These are phyloP conservation scores for Dysphania ambrosioides DNA, from an alignment of 148 eudicot genomes.

Conservation along the genomic window DNA sequence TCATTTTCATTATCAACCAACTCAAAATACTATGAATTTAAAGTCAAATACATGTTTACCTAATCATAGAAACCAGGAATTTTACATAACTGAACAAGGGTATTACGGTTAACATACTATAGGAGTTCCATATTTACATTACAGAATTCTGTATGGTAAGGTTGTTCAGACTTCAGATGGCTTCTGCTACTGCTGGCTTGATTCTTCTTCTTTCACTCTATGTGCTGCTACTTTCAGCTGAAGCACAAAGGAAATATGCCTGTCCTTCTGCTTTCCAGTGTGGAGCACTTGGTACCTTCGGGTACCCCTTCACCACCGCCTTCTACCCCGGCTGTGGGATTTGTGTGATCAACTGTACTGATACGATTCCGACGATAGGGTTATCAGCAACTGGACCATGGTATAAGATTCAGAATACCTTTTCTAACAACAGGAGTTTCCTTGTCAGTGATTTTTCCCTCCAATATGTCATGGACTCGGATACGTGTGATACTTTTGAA, in stretches of 20 bases:
- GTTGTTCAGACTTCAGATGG: slow-evolving; percentile 24
- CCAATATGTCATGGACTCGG: neutral
- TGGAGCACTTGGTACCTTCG: neutral
- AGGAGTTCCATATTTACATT: no score
- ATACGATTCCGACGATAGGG: slow-evolving; percentile 7
- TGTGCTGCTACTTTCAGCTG: slow-evolving; percentile 16
- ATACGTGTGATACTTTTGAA: slow-evolving; percentile 10
- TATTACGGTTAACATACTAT: no score
- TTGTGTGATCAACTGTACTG: slow-evolving; percentile 28
- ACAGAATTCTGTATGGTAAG: neutral
- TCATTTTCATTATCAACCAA: no score
- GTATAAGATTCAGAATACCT: slow-evolving; percentile 5
- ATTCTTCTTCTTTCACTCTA: slow-evolving; percentile 13
- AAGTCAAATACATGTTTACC: no score
- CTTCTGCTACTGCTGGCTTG: slow-evolving; percentile 1
- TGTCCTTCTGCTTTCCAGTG: slow-evolving; percentile 41
- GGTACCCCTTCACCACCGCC: slow-evolving; percentile 31
- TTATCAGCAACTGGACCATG: neutral
- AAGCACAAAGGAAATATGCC: neutral
- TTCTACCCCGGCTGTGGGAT: slow-evolving; percentile 29
- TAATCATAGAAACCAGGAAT: no score
- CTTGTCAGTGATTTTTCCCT: neutral
- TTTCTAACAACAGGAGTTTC: slow-evolving; percentile 18
- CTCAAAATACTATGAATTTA: no score
- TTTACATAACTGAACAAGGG: no score